Percentiles rank a stretch among this genome's conserved stretches.
These are phyloP conservation scores for Vitis cinerea DNA, from an alignment of 164 flowering plant genomes.

Conservation along the genomic window DNA sequence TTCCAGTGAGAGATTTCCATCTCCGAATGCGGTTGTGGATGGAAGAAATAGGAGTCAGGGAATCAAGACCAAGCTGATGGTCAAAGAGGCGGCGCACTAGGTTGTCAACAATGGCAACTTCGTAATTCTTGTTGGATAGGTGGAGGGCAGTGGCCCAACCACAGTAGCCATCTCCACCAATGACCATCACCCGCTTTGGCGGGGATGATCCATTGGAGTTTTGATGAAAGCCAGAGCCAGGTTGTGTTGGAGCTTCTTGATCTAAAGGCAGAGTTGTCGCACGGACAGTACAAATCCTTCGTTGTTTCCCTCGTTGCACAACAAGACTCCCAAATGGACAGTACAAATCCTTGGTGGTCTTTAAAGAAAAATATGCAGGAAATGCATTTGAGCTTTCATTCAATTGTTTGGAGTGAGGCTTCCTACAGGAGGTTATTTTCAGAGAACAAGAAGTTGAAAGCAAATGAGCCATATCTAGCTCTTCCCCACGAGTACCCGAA, in stretches of 20 bases:
- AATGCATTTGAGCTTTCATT: slow-evolving; percentile 14
- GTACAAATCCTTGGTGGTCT: slow-evolving; percentile 17
- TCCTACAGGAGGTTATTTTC: slow-evolving; percentile 32
- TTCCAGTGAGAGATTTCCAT: slow-evolving; percentile 84
- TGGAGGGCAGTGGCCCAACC: slow-evolving; percentile 99
- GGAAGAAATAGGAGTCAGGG: slow-evolving; percentile 87
- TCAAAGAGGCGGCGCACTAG: slow-evolving; percentile 90
- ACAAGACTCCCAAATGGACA: slow-evolving; percentile 22
- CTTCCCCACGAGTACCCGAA: neutral
- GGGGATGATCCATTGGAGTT: slow-evolving; percentile 33
- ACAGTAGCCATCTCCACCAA: slow-evolving; percentile 99
- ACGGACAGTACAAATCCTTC: slow-evolving; percentile 23
- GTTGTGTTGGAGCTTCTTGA: slow-evolving; percentile 43
- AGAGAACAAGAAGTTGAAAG: slow-evolving; percentile 50
- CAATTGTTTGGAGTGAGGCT: slow-evolving; percentile 18
- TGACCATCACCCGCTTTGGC: slow-evolving; percentile 76
- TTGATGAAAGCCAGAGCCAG: slow-evolving; percentile 32
- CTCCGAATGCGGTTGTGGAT: slow-evolving; percentile 77
- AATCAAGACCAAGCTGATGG: slow-evolving; percentile 88
- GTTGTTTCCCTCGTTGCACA: slow-evolving; percentile 21
- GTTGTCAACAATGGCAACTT: slow-evolving; percentile 86
- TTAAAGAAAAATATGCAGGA: slow-evolving; percentile 32
- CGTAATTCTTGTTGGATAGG: slow-evolving; percentile 79
- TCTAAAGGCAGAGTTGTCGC: slow-evolving; percentile 49
- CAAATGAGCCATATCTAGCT: slow-evolving; percentile 53